These are phyloP conservation scores for Aegle marmelos DNA, from an alignment of 345 rosid species.

Conservation along the genomic window DNA sequence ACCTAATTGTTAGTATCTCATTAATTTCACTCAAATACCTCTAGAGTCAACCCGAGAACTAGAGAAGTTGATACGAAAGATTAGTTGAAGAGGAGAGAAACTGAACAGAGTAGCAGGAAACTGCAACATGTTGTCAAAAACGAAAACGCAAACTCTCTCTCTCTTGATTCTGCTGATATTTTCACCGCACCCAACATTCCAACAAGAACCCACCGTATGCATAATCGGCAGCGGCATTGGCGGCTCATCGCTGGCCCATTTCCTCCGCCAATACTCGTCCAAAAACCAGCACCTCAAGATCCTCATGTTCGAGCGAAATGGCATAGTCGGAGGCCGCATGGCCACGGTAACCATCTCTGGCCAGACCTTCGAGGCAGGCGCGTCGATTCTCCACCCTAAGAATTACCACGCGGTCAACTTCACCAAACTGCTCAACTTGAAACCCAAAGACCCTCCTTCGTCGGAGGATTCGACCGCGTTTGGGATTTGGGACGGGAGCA, in stretches of 20 bases:
- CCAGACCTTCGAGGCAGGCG: conserved; percentile 85
- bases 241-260: conserved; percentile 89
- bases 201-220: conserved; percentile 47
- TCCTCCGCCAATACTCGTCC: conserved; percentile 71
- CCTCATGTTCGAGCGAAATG: conserved; percentile 62
- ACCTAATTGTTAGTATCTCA: no score
- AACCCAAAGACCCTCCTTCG: conserved; percentile 40
- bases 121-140: not conserved
- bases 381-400: conserved; percentile 85
- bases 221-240: conserved; percentile 87
- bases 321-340: conserved; percentile 90
- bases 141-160: not conserved
- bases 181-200: conserved; percentile 17
- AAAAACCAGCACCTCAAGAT: conserved; percentile 19
- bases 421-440: conserved; percentile 46
- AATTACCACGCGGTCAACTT: conserved; percentile 70
- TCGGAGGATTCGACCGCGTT: conserved; percentile 48
- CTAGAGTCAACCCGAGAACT: no score
- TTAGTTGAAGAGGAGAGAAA: not conserved
- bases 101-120: not conserved
- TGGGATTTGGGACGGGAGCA: conserved; percentile 81
- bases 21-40: no score
- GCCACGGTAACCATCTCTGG: conserved; percentile 56
- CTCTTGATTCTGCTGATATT: conserved; percentile 12
- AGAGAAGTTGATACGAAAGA: no score